Percentiles rank a stretch among this genome's conserved stretches.
phyloP scores from a whole-genome alignment of 2,329 filamentous ascomycete genomes.

The Gremmenia infestans region DNA sequence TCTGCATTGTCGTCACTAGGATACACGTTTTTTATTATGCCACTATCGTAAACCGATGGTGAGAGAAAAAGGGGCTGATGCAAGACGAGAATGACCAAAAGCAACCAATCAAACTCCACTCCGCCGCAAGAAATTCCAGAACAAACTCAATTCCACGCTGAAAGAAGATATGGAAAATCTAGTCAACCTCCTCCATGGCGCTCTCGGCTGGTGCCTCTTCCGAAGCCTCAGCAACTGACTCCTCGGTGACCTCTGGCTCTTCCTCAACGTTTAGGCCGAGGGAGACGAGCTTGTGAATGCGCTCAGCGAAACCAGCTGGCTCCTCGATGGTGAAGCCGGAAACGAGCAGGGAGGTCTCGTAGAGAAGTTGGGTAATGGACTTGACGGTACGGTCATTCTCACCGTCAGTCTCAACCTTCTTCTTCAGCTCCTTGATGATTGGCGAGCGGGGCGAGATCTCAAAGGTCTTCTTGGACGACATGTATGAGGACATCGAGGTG shows the following conservation, averaged over 20 bases:
- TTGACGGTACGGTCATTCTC: slow-evolving; percentile 99
- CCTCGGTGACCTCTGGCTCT: slow-evolving; percentile 69
- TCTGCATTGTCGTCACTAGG: neutral
- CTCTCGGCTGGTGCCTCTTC: slow-evolving; percentile 59
- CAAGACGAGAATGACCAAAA: slow-evolving; percentile 7
- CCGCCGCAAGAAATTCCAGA: slow-evolving; percentile 24
- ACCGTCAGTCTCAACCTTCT: slow-evolving; percentile 95
- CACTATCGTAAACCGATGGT: neutral
- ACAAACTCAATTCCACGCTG: slow-evolving; percentile 5
- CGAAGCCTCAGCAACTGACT: slow-evolving; percentile 52
- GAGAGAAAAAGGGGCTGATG: slow-evolving; percentile 9
- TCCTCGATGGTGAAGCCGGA: slow-evolving; percentile 99
- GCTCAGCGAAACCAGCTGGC: slow-evolving; percentile 95
- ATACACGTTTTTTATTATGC: neutral
- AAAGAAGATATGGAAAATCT: slow-evolving; percentile 37
- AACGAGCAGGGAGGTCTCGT: slow-evolving; percentile 96
- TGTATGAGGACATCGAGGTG: slow-evolving; percentile 99
- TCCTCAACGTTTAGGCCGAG: slow-evolving; percentile 97
- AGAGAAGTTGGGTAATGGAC: slow-evolving; percentile 96
- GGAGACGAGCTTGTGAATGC: slow-evolving; percentile 99
- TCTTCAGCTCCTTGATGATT: slow-evolving; percentile 99
- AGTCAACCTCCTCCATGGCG: slow-evolving; percentile 99
- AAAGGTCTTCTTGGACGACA: slow-evolving; percentile 99
- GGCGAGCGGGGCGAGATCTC: slow-evolving; percentile 99
- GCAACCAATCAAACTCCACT: slow-evolving; percentile 29